Evolutionary conservation across 2,329 filamentous ascomycete genomes (phyloP), one percentile per base, ranked within the genome.

Genomic region (Aspergillus pseudonomiae): DNA sequence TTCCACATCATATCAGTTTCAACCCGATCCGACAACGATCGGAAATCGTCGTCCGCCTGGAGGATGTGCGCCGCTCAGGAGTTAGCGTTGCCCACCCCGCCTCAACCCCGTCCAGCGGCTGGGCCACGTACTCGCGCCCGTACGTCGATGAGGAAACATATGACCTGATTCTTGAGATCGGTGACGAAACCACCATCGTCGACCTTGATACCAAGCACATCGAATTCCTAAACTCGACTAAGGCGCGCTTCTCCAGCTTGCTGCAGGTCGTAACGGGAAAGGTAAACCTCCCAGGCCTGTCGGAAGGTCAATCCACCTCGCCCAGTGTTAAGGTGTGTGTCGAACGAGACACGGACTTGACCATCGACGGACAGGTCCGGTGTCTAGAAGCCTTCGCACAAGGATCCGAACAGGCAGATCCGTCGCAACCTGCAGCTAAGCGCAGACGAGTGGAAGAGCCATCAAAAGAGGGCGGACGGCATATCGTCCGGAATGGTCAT

Each of bases 31-130:
- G 90, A 2, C 81, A 85, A 19, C 86, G 86, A 56, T 83, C 87
- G 4, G 94, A 98, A 78, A 96, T 98, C 21, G 80, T 88, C 5
- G 82, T 98, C 36, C 86, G 92, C 0, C 79, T 98, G 2, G 90
- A 95, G 71, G 94, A 97, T 71, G 86, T 98, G n/a, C 88, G 94
- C 39, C 94, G 94, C 71, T 93, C 91, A 2, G 94, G 94, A 16
- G 83, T 97, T 54, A 87, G 88, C 19, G 85, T 95, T 67, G 80
- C 80, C 1, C 76, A 79, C 10, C 88, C 91, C 24, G 48, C 32
- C 2, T 63, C 76, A 41, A 60, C 73, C 1, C 57, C 30, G 0
- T 46, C 57, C 14, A 67, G 76, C 11, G 84, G 86, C 5, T 91
- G 87, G 82, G 88, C 96, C 32, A 87, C 88, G 67, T 98, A 98